Evolutionary conservation across 2,329 filamentous ascomycete genomes (phyloP), one percentile per base, ranked within the genome.

Genomic region (Paramyrothecium sp.): DNA sequence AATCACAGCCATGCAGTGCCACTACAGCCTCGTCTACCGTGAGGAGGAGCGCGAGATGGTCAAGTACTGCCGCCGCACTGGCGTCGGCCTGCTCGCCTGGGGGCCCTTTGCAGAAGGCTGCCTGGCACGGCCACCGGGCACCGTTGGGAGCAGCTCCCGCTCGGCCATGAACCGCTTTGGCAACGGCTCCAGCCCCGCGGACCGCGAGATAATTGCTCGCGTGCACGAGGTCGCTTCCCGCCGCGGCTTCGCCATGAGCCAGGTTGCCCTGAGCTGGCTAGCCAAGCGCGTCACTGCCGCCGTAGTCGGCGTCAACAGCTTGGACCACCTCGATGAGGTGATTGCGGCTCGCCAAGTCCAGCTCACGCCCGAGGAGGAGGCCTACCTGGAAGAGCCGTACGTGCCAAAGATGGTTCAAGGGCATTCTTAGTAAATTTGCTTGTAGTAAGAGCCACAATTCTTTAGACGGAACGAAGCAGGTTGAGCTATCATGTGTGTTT

Each of bases 251-350:
- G 81, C 78, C 60, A 89, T 89, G 80, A 80, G 82, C 54, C 82
- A 88, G 59, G 82, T 90, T 19, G 82, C 86, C 1, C 76, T 88
- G 53, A 87, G 86, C 3, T 90, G 88, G 87, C 78, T 80, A 59
- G 73, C 81, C 66, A 77, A 79, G 61, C 74, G 78, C 21, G 78
- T 81, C 3, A 70, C 78, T 16, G 83, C 78, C 60, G 86, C 86
- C 1, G 88, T 89, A 61, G 75, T 89, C 54, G 86, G 87, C 0
- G 78, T 89, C 62, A 81, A 76, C 61, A 87, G 76, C 58, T 71
- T 81, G 41, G 74, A 78, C 58, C 74, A 86, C 26, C 80, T 89
- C 53, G 84, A 88, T 47, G 84, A 89, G 13, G 84, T 84, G 1
- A 72, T 87, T 44, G 73, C 72, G 2, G 70, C 73, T 0, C 64